phyloP scores from a whole-genome alignment of 108 stramenopile genomes.

The Schizochytrium sp. region DNA sequence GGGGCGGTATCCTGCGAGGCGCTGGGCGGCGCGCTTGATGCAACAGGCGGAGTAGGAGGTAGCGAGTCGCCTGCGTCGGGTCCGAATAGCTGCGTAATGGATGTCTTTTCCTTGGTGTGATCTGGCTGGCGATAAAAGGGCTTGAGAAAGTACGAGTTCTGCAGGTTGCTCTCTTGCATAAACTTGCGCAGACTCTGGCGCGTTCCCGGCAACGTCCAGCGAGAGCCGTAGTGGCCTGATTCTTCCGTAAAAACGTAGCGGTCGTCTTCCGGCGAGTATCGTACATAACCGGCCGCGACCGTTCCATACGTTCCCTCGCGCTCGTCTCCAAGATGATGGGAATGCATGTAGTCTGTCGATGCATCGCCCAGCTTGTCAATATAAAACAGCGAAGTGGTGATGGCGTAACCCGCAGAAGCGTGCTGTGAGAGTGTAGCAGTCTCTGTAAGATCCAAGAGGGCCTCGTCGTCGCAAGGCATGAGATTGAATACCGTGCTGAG shows the following conservation, averaged over 20 bases:
- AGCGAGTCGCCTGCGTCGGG: not conserved
- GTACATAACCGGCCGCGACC: not conserved
- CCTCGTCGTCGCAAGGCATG: conserved; percentile 7
- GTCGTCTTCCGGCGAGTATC: not conserved
- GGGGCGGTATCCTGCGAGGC: too few relatives aligned
- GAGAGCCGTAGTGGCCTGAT: not conserved
- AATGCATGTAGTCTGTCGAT: not conserved
- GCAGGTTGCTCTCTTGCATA: not conserved
- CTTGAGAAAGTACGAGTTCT: not conserved
- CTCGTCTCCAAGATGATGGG: not conserved
- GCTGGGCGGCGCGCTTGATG: too few relatives aligned
- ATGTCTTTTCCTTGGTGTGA: too few relatives aligned
- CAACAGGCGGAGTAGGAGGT: too few relatives aligned
- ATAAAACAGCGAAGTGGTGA: not conserved
- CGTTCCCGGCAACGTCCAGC: conserved; percentile 13
- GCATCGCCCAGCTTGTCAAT: not conserved
- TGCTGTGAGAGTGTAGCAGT: not conserved
- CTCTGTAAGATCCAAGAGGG: not conserved
- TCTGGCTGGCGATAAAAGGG: not conserved
- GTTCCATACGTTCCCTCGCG: not conserved
- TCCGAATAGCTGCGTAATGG: not conserved
- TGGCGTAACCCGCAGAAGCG: not conserved
- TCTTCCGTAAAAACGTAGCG: conserved; percentile 4
- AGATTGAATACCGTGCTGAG: not conserved
- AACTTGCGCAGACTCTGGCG: conserved; percentile 3